Conservation (phyloP, 1,284 basidiomycete genomes). For the Fomitopsis palustris region DNA sequence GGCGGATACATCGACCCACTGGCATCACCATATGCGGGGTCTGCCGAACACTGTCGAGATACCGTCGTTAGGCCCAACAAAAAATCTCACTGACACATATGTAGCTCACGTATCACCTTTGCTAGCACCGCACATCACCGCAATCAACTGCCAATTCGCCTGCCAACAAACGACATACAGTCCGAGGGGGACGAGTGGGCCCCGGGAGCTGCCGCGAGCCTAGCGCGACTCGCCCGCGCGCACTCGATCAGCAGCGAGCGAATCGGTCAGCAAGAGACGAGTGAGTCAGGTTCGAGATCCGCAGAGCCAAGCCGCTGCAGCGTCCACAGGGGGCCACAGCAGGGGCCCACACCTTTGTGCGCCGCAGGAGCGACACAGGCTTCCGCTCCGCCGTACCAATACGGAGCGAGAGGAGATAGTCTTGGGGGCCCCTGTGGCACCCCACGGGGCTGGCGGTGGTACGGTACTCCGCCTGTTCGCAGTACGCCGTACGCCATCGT, state of each 20-base stretch:
- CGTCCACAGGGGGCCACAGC: not conserved
- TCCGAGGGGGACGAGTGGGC: not conserved
- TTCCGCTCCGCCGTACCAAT: not conserved
- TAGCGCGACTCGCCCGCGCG: too few species aligned
- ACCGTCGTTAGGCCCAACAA: not conserved
- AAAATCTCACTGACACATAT: not conserved
- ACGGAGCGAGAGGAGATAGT: not conserved
- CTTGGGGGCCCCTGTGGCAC: not conserved
- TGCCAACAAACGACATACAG: not conserved
- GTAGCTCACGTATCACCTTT: not conserved
- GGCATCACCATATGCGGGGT: too few species aligned
- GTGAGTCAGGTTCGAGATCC: not conserved
- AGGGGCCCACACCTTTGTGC: not conserved
- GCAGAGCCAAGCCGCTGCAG: not conserved
- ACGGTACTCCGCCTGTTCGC: not conserved
- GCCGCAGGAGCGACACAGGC: not conserved
- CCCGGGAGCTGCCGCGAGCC: not conserved
- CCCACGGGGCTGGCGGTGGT: slow-evolving; percentile 1
- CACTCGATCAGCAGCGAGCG: too few species aligned
- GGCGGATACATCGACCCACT: too few species aligned
- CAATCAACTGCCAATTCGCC: not conserved
- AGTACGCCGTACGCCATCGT: not conserved
- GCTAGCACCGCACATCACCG: not conserved
- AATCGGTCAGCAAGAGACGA: too few species aligned
- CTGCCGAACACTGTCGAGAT: not conserved